Evolutionary conservation across 805 yeast species (phyloP), one percentile per base, ranked within the genome.

Genomic region (Candida pini): DNA sequence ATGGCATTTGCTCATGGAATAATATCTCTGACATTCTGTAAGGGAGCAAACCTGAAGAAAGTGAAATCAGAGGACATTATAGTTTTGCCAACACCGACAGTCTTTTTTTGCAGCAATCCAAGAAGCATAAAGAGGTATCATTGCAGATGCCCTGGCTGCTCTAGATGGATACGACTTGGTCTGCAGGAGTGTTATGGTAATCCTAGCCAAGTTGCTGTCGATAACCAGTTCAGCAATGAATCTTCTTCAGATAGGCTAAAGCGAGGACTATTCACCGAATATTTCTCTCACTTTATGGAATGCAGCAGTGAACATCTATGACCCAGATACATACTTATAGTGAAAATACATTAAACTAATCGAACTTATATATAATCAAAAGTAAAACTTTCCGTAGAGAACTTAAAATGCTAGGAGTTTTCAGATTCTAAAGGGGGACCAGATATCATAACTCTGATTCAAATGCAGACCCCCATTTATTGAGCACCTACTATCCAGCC

Each of bases 401-500:
- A n/a, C n/a, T n/a, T n/a, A n/a, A n/a, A n/a, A n/a, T n/a, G n/a
- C n/a, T n/a, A n/a, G n/a, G n/a, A n/a, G n/a, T n/a, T n/a, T n/a
- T n/a, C n/a, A n/a, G n/a, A n/a, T n/a, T n/a, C n/a, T n/a, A n/a
- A n/a, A n/a, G n/a, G n/a, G n/a, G n/a, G n/a, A n/a, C n/a, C n/a
- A n/a, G n/a, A n/a, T n/a, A n/a, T n/a, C n/a, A n/a, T n/a, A n/a
- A n/a, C n/a, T n/a, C n/a, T n/a, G n/a, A n/a, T n/a, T n/a, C n/a
- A n/a, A n/a, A n/a, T n/a, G n/a, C n/a, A n/a, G n/a, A n/a, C 10
- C 23, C 23, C 8, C 20, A 13, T 7, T 33, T 30, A 54, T 10
- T 45, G 48, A 9, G 63, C 62, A 12, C 63, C 63, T 17, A 58
- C 55, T 18, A 57, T 57, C 58, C 61, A 56, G 1, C 63, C 63